Base-by-base conservation (phyloP, 2,329 filamentous ascomycete genomes). In the Bertia moriformis region DNA sequence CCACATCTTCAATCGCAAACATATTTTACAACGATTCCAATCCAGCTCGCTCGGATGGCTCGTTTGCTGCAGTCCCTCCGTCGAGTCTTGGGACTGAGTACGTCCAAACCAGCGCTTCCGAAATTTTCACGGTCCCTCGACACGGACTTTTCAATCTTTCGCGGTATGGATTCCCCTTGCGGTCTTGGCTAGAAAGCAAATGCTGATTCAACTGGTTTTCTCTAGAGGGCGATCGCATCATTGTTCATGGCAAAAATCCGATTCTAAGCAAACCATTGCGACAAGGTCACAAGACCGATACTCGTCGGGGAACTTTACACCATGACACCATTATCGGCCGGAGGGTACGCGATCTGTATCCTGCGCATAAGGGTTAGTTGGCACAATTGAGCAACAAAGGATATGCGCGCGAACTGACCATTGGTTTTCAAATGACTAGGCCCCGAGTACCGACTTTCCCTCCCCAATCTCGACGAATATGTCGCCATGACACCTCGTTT, bases 391-490 rank as follows among this genome's bases (percentile, higher is more conserved):
- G n/a, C n/a, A n/a, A n/a, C n/a, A n/a, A n/a, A n/a, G n/a, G n/a
- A n/a, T n/a, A n/a, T n/a, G n/a, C n/a, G n/a, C n/a, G n/a, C n/a
- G n/a, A n/a, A n/a, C n/a, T n/a, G n/a, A n/a, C n/a, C n/a, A n/a
- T n/a, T n/a, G n/a, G n/a, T n/a, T n/a, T n/a, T n/a, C n/a, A n/a
- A n/a, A n/a, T n/a, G n/a, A n/a, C n/a, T 15, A 35, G 32, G 32
- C 32, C 10, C 32, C 7, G 32, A 35, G 10, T 12, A 10, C 10
- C 32, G 32, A 35, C 15, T 79, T 36, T 65, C 65, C 32, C 64
- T 69, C 41, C 77, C 78, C 18, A 78, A 73, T 0, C 56, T 84
- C 39, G 75, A 72, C 38, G 74, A 84, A 54, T 83, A 83, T 56
- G 69, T 80, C 38, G 62, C 67, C 19, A 51, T 74, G 39, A 74